Conservation (phyloP, 2,329 filamentous ascomycete genomes). For the Dendrostoma leiphaemia region DNA sequence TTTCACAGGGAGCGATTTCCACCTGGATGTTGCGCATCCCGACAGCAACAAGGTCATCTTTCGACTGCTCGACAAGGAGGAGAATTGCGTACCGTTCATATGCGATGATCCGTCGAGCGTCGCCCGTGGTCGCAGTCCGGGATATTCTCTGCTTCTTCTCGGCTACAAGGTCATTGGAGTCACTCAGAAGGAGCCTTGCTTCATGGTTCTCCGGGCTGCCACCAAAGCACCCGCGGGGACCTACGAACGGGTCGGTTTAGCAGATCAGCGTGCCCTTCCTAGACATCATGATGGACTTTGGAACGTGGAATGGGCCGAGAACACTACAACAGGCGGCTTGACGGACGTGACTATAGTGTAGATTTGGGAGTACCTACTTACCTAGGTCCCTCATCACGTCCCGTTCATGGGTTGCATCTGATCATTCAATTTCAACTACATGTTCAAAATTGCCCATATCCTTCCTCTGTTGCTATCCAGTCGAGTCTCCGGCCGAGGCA, state of each 20-base stretch:
- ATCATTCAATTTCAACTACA: no score
- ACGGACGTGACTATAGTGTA: neutral
- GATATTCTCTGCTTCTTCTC: neutral
- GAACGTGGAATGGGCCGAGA: neutral
- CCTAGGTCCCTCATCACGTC: no score
- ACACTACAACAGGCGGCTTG: neutral
- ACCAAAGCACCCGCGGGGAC: neutral
- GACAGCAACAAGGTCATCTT: neutral
- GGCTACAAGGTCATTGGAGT: neutral
- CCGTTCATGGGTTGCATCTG: no score
- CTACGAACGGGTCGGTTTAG: constrained; percentile 1
- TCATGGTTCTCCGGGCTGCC: neutral
- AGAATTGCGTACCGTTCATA: neutral
- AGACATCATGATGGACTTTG: neutral
- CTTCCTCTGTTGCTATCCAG: no score
- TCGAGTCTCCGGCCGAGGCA: no score
- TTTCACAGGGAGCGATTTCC: neutral
- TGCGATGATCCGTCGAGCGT: constrained; percentile 4
- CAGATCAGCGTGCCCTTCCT: neutral
- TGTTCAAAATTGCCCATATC: neutral
- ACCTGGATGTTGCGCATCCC: neutral
- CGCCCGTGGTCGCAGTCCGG: neutral
- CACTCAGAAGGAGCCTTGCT: neutral
- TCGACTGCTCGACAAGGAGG: neutral
- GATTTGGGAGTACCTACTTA: no score